Evolutionary conservation across 2,329 filamentous ascomycete genomes (phyloP), one percentile per base, ranked within the genome.

Genomic region (Lachnellula subtilissima): DNA sequence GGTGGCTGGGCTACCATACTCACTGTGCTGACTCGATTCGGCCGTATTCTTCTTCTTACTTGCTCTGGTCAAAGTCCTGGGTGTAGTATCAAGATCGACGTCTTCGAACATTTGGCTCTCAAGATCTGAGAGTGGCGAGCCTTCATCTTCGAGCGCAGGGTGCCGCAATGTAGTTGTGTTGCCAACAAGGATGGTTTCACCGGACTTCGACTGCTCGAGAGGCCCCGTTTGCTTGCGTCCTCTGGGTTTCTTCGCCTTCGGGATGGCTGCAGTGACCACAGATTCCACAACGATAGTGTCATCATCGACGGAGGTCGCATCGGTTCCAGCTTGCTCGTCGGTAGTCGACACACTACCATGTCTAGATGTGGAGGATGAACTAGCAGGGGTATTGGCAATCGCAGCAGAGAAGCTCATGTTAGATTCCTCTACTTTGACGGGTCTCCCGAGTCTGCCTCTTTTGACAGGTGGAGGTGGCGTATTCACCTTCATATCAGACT

Each of bases 241-340:
- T 35, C 43, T 53, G 7, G 37, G 57, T 32, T 60, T 64, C 14
- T 53, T 50, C 14, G 59, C 45, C 42, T 57, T 64, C 9, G 62
- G 58, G 12, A 61, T 52, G 8, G 45, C 48, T n/a, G 57, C 54
- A 32, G 45, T 56, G 48, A 56, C 19, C 5, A 54, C 43, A 22
- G 47, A 46, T 49, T 63, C 48, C 37, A 69, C 66, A 22, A 69
- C 55, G 50, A 69, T 68, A 3, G 65, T 65, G 28, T 71, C 69
- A 37, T 70, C 68, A 48, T 70, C 68, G 15, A 68, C 66, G 36
- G 69, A 70, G 22, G 69, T 71, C 19, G 65, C 68, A 59, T 71
- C 69, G 3, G 67, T 70, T 23, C 58, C 57, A 8, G 53, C 63
- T 28, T 65, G 61, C 5, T 53, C 60, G 17, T 65, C 64, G 11